Base-by-base conservation (phyloP, 2,329 filamentous ascomycete species). In the Neonectria hederae region DNA sequence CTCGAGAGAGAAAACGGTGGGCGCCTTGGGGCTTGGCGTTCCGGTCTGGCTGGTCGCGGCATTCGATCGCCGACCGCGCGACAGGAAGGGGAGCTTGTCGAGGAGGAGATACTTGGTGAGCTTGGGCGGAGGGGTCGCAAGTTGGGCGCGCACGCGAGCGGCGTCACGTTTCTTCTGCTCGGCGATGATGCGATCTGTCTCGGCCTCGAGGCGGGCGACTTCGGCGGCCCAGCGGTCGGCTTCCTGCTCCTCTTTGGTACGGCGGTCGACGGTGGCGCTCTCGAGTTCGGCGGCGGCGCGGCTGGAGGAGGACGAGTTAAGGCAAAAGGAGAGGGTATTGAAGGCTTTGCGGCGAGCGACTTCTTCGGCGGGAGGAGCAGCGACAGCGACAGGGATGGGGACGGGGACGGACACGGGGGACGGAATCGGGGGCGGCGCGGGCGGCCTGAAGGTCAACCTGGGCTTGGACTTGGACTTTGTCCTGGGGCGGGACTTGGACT, bases 121-220 rank as follows among this genome's bases (percentile, higher is more conserved):
- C 52, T 71, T 76, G 9, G 71, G 67, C 24, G 75, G 73, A 5
- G 75, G 71, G 10, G 76, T 79, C 35, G 76, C 77, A 40, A 84
- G 76, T 67, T 83, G 78, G 40, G 79, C 75, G 65, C 82, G 79
- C 22, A 84, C 78, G 58, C 82, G 80, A 53, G 80, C 79, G 22
- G 83, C 77, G 66, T 86, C 82, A 57, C 81, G 80, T 69, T 80
- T 82, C 75, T 83, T 83, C 72, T 85, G 83, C 67, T 86, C 83
- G 24, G 81, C 80, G 48, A 84, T 75, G 48, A 83, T 80, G 63
- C 83, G 81, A 68, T 85, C 79, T 35, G 80, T 83, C 68, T 86
- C 83, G 40, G 78, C 80, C 63, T 84, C 80, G 57, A 81, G 77
- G 59, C 79, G 82, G 59, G 81, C 81, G 51, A 79, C 76, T 66